Evolutionary conservation across 805 yeast species (phyloP).

Genomic region (Danielia reshetovae): DNA sequence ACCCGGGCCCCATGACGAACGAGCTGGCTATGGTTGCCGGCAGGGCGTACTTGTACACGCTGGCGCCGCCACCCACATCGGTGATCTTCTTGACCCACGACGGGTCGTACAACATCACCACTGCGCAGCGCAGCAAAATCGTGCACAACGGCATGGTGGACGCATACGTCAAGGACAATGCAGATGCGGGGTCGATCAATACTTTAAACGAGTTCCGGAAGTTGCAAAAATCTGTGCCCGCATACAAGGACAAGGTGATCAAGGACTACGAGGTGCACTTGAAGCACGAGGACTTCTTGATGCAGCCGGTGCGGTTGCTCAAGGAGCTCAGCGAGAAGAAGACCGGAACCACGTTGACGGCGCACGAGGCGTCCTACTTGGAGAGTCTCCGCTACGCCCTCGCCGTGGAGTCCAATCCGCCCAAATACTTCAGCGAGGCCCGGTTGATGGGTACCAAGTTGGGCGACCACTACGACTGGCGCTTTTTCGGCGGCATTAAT

Average conservation of each 20-base stretch:
- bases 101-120: slow-evolving; percentile 29
- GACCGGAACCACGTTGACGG: slow-evolving; percentile 5
- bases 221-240: slow-evolving; percentile 16
- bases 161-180: slow-evolving; percentile 10
- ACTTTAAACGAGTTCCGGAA: slow-evolving; percentile 18
- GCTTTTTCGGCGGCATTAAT: slow-evolving; percentile 22
- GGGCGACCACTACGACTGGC: slow-evolving; percentile 29
- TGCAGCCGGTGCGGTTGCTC: slow-evolving; percentile 19
- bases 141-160: slow-evolving; percentile 23
- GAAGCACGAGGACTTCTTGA: slow-evolving; percentile 23
- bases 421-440: slow-evolving; percentile 44
- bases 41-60: slow-evolving; percentile 19
- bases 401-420: slow-evolving; percentile 13
- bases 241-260: slow-evolving; percentile 22
- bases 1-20: slow-evolving; percentile 14
- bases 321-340: slow-evolving; percentile 9
- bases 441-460: slow-evolving; percentile 12
- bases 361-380: slow-evolving; percentile 10
- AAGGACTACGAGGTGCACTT: slow-evolving; percentile 25
- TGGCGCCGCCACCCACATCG: slow-evolving; percentile 29
- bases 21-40: slow-evolving; percentile 18
- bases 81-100: slow-evolving; percentile 26
- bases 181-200: slow-evolving; percentile 11
- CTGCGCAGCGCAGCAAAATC: slow-evolving; percentile 14
- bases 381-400: slow-evolving; percentile 11